A percentile compares a stretch with the other conserved stretches of the same genome.
Conservation (phyloP, 2,329 filamentous ascomycete genomes). For the Colletotrichum graminicola region DNA sequence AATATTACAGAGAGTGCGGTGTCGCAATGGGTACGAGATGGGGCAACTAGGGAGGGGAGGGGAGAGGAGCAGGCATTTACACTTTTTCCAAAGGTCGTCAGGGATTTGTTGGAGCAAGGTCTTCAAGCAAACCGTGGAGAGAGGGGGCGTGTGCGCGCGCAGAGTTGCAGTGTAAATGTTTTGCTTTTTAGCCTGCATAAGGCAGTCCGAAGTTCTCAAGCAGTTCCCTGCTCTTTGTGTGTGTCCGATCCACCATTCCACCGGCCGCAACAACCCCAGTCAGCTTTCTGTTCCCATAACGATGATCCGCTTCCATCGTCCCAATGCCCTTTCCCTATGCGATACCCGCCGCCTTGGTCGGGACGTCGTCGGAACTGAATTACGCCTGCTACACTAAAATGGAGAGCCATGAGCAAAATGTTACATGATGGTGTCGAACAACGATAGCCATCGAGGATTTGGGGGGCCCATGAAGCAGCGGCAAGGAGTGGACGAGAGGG, state of each 20-base stretch:
- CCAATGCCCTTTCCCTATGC: slow-evolving; percentile 5
- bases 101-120: slow-evolving; percentile 12
- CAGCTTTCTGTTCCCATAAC: neutral
- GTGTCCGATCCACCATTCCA: slow-evolving; percentile 9
- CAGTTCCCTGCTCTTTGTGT: neutral
- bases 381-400: slow-evolving; percentile 31
- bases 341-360: slow-evolving; percentile 5
- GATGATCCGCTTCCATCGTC: slow-evolving; percentile 23
- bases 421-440: slow-evolving; percentile 14
- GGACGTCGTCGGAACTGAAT: slow-evolving; percentile 18
- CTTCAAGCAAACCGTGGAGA: slow-evolving; percentile 25
- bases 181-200: slow-evolving; percentile 37
- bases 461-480: neutral
- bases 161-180: neutral
- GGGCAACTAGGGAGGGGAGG: neutral
- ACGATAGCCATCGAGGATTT: neutral
- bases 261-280: neutral
- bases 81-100: neutral
- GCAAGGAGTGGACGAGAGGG: neutral
- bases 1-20: neutral
- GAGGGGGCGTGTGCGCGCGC: neutral
- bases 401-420: slow-evolving; percentile 20
- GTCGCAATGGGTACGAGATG: slow-evolving; percentile 31
- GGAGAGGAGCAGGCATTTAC: neutral
- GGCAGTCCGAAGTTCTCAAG: slow-evolving; percentile 24